phyloP scores from a whole-genome alignment of 176 grass and related monocot genomes.

The Thalia dealbata region DNA sequence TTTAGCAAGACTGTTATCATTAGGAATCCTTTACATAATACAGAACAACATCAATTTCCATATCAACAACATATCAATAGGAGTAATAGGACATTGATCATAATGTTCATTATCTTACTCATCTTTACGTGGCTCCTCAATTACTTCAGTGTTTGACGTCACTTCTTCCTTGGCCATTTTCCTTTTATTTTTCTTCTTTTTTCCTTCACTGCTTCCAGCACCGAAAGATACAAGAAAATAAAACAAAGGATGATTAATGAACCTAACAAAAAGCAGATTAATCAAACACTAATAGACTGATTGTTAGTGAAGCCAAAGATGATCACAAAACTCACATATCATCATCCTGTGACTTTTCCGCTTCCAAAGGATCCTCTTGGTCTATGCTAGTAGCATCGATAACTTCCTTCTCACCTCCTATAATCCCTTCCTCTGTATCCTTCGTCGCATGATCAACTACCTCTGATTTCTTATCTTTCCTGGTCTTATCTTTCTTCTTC shows the following conservation, averaged over 20 bases:
- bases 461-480: constrained; percentile 30
- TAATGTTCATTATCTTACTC: background rate
- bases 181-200: constrained; percentile 25
- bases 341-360: background rate
- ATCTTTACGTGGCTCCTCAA: background rate
- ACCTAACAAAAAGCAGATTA: background rate
- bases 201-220: background rate
- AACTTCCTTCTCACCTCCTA: constrained; percentile 14
- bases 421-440: constrained; percentile 14
- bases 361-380: background rate
- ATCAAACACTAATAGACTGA: background rate
- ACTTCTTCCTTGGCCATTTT: background rate
- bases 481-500: constrained; percentile 33
- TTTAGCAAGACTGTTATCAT: constrained; percentile 7
- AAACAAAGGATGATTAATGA: background rate
- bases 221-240: background rate
- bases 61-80: background rate
- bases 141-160: background rate
- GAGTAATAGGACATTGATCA: background rate
- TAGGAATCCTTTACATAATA: background rate
- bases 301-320: background rate
- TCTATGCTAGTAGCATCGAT: background rate
- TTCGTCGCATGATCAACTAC: constrained; percentile 25
- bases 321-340: background rate
- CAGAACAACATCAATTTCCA: background rate